These are phyloP conservation scores for Elsinoe arachidis DNA, from an alignment of 2,329 filamentous ascomycete species.

Conservation along the genomic window DNA sequence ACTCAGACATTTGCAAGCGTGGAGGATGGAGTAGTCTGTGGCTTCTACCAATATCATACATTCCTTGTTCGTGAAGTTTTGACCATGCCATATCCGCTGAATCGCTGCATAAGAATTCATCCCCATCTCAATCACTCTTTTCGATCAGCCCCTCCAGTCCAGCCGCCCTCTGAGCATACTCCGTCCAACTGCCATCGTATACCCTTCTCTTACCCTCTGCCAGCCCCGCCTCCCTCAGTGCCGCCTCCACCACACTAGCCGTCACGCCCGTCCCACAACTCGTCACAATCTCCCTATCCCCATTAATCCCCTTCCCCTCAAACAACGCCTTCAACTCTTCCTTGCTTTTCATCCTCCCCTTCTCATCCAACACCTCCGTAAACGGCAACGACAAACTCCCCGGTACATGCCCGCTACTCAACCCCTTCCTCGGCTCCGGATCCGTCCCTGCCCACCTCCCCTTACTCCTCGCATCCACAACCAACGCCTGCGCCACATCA, in stretches of 20 bases:
- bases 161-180: slow-evolving; percentile 31
- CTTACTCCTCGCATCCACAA: slow-evolving; percentile 74
- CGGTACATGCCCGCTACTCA: slow-evolving; percentile 87
- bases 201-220: slow-evolving; percentile 62
- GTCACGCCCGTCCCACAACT: slow-evolving; percentile 93
- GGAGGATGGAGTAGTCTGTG: no score
- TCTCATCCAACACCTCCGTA: slow-evolving; percentile 68
- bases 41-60: neutral
- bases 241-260: slow-evolving; percentile 82
- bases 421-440: slow-evolving; percentile 72
- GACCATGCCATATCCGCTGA: neutral
- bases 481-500: slow-evolving; percentile 54
- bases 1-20: no score
- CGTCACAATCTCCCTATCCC: slow-evolving; percentile 70
- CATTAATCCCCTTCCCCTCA: slow-evolving; percentile 68
- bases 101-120: neutral
- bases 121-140: slow-evolving; percentile 18
- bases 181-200: slow-evolving; percentile 95
- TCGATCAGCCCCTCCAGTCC: slow-evolving; percentile 28
- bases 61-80: neutral
- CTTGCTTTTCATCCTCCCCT: slow-evolving; percentile 67
- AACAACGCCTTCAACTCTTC: slow-evolving; percentile 70
- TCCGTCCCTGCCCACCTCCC: slow-evolving; percentile 76
- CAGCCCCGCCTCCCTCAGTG: slow-evolving; percentile 68
- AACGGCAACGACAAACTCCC: slow-evolving; percentile 78